Evolutionary conservation across 2,329 filamentous ascomycete genomes (phyloP), one percentile per base, ranked within the genome.

Genomic region (Colletotrichum salicis): DNA sequence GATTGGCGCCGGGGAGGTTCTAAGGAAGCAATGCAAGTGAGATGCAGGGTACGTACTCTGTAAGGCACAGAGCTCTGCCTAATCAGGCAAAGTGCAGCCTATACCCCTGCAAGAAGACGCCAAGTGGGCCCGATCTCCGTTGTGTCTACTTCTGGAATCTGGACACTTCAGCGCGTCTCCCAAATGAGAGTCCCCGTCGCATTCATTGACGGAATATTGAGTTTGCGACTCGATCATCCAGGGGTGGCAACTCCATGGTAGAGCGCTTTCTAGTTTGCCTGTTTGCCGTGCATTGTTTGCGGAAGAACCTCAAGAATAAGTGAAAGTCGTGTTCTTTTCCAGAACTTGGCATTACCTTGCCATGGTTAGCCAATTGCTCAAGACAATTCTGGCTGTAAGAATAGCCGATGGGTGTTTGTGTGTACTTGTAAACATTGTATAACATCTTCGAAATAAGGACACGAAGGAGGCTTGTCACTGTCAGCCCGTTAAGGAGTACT

Each of bases 71-170:
- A 22, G 19, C 41, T 48, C 41, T n/a, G 8, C 41, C 41, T 11
- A 48, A 48, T 22, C n/a, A 48, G 41, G 41, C 41, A 48, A 10
- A 22, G 41, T 48, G 19, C 7, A 19, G 24, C 13, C 12, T 4
- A 55, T 5, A 11, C 33, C 56, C 51, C 61, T 56, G 61, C 33
- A 41, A 48, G 7, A 33, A 56, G n/a, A 24, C 27, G 13, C 13
- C 35, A 51, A 58, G 63, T 65, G 63, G 63, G n/a, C 3, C 63
- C 35, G 11, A 57, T 41, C 55, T 54, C 51, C 5, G 55, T 54
- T 15, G 41, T 15, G 27, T 61, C 61, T 69, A n/a, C 64, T 77
- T 78, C 76, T 82, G 89, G 87, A 87, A 56, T 65, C 69, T 48
- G 37, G 52, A 58, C 54, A 58, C 62, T 29, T 65, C 52, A 31